A percentile compares a stretch with the other conserved stretches of the same genome.
These are phyloP conservation scores for Acacia confusa DNA, from an alignment of 306 rosid species.

Conservation along the genomic window DNA sequence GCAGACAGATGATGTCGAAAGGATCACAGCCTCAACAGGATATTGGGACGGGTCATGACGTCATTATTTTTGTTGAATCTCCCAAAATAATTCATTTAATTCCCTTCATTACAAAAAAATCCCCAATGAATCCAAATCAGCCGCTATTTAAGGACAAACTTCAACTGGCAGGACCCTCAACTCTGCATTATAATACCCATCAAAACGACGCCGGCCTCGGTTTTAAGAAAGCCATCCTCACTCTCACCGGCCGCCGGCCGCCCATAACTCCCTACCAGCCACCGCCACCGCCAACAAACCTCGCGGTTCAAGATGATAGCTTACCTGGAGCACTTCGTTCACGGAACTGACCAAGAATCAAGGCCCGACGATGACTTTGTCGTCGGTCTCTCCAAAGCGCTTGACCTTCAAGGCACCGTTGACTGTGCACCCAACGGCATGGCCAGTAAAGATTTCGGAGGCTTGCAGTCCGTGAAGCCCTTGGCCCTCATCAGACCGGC, in stretches of 20 bases:
- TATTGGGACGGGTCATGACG: background rate
- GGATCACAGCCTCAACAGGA: constrained; percentile 21
- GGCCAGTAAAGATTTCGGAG: constrained; percentile 81
- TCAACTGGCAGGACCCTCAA: constrained; percentile 15
- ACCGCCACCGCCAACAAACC: background rate
- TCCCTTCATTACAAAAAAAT: background rate
- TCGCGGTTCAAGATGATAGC: constrained; percentile 61
- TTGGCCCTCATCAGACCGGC: constrained; percentile 55
- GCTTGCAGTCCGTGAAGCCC: constrained; percentile 56
- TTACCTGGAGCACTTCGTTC: constrained; percentile 64
- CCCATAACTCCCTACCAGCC: background rate
- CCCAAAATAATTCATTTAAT: background rate
- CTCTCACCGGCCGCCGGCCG: constrained; percentile 19
- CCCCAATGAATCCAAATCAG: constrained; percentile 35
- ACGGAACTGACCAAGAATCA: constrained; percentile 69
- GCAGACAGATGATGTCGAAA: constrained; percentile 29
- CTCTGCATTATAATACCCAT: background rate
- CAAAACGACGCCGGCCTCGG: background rate
- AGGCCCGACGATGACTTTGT: constrained; percentile 48
- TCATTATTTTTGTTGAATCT: background rate
- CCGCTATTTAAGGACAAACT: constrained; percentile 41
- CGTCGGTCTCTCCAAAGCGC: constrained; percentile 27
- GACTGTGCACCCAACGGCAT: constrained; percentile 34
- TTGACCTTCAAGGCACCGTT: constrained; percentile 41
- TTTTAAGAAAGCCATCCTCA: background rate